Percentiles rank a stretch among this genome's conserved stretches.
These are phyloP conservation scores for Purpureocillium lavendulum DNA, from an alignment of 2,329 filamentous ascomycete species.

Conservation along the genomic window DNA sequence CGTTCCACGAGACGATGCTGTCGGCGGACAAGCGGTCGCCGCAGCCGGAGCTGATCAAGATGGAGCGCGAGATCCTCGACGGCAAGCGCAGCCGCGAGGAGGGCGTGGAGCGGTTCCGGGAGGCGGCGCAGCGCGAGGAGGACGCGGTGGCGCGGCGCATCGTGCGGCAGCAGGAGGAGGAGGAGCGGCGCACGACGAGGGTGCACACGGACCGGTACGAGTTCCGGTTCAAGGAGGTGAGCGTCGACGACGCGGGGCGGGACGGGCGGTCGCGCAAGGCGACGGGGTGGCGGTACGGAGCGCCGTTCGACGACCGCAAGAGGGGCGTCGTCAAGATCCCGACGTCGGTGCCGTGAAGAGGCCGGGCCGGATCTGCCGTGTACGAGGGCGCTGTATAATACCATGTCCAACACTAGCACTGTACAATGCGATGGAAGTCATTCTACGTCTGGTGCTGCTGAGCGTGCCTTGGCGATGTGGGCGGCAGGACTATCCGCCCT, in stretches of 20 bases:
- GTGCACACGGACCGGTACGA: constrained; percentile 47
- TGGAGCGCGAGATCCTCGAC: constrained; percentile 39
- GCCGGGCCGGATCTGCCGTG: constrained; percentile 7
- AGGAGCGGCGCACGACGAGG: constrained; percentile 32
- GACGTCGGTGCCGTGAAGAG: constrained; percentile 44
- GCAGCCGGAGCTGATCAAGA: constrained; percentile 51
- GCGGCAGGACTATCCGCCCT: too few species aligned
- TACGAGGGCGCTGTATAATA: constrained; percentile 3
- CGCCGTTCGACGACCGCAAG: constrained; percentile 53
- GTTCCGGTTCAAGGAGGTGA: constrained; percentile 54
- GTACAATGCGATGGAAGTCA: too few species aligned
- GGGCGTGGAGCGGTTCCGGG: constrained; percentile 30
- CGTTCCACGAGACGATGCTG: constrained; percentile 52
- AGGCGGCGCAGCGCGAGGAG: constrained; percentile 34
- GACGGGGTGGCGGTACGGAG: constrained; percentile 57
- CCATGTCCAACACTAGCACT: neutral
- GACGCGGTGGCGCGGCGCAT: constrained; percentile 26
- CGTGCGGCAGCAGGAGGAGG: constrained; percentile 21
- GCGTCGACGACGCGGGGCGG: constrained; percentile 46
- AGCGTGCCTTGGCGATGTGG: too few species aligned
- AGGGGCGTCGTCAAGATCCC: constrained; percentile 61
- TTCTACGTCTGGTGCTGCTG: too few species aligned
- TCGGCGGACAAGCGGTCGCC: constrained; percentile 54
- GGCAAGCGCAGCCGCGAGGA: constrained; percentile 25
- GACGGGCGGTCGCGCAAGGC: constrained; percentile 42